Base-by-base conservation (phyloP, 768 basidiomycete species). In the Mycena amicta region DNA sequence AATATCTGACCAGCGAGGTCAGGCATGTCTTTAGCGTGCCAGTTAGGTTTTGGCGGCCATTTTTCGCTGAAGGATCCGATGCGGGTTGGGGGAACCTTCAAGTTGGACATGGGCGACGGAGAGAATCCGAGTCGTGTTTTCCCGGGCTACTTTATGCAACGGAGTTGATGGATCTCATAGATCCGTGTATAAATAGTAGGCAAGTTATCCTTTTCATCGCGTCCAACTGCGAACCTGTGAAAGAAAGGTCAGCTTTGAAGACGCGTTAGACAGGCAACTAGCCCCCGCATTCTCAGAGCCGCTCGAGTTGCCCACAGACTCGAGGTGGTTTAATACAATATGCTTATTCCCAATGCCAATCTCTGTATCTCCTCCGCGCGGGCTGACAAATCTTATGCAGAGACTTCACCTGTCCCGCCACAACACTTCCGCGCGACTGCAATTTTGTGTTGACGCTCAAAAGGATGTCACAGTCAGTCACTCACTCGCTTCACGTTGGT, bases 1-100 rank as follows among this genome's bases (percentile, higher is more conserved):
- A 71, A 53, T 28, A 75, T 72, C 55, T 74, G 66, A 2, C 70
- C 74, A 2, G 66, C 57, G 11, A 76, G 67, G 55, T 77, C 71
- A 2, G 72, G 75, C 2, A 75, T 69, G 40, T 75, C 64, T 16
- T 74, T 54, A 0, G 60, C 60, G 1, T 51, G 54, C 57, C 72
- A 76, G 20, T 64, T 69, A 2, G 72, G 56, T 33, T 61, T 67
- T 39, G 64, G 52, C 25, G 73, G 73, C 61, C 64, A 66, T 22
- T 62, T 63, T 37, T 66, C 64, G 46, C 64, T 66, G 53, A 60
- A 55, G 22, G 61, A 58, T 3, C 64, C 64, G 18, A 66, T 26
- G 27, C 56, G 61, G 2, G 12, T 28, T 31, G 61, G 59, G 16
- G 64, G 64, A 0, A 8, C 11, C 18, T 37, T 37, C 33, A n/a